A percentile compares a stretch with the other conserved stretches of the same genome.
phyloP scores from a whole-genome alignment of 2,329 filamentous ascomycete species.

The Paecilomyces formosus region DNA sequence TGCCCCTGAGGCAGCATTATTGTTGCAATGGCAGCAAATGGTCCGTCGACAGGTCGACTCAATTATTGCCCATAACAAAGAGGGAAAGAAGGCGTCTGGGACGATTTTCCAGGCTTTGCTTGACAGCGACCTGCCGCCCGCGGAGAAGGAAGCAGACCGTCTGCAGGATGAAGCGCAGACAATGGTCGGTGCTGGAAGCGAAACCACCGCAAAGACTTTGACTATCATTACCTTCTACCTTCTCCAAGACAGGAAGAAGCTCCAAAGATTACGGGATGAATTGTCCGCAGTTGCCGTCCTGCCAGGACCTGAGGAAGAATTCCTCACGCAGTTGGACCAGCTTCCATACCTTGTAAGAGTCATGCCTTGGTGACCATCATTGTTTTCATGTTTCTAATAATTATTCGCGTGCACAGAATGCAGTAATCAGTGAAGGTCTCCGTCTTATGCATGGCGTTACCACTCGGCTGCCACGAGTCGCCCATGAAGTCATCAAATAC shows the following conservation, averaged over 20 bases:
- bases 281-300: conserved; percentile 16
- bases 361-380: neutral
- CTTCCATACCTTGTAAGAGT: conserved; percentile 31
- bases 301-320: conserved; percentile 7
- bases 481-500: conserved; percentile 20
- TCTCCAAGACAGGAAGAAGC: conserved; percentile 11
- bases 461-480: conserved; percentile 22
- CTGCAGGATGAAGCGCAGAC: conserved; percentile 24
- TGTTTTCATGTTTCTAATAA: neutral
- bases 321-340: conserved; percentile 28
- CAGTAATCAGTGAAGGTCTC: conserved; percentile 26
- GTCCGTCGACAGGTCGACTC: conserved; percentile 1
- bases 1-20: conserved; percentile 3
- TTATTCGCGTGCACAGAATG: conserved; percentile 8
- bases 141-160: conserved; percentile 28
- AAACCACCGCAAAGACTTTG: conserved; percentile 26
- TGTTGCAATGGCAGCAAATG: conserved; percentile 3
- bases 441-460: conserved; percentile 24
- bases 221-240: conserved; percentile 24
- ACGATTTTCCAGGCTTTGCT: conserved; percentile 24
- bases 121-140: conserved; percentile 23
- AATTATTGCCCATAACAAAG: neutral
- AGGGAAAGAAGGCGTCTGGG: neutral
- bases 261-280: conserved; percentile 17
- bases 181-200: conserved; percentile 26